Evolutionary conservation across 495 filamentous ascomycete genomes (phyloP).

Genomic region (Lasiosphaeria ovina): DNA sequence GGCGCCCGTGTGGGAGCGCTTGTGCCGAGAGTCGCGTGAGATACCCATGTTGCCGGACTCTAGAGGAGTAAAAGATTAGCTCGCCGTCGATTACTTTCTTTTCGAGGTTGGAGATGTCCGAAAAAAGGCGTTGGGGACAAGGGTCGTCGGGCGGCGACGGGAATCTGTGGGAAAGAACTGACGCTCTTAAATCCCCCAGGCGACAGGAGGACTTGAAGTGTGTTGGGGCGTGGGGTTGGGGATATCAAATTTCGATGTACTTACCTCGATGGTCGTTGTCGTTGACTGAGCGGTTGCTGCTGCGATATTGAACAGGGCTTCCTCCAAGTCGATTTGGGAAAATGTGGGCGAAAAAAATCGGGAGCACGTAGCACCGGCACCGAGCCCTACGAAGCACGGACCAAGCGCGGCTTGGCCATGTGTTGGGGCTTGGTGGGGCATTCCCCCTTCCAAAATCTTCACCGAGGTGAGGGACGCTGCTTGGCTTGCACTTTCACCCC

Average conservation of each 20-base stretch:
- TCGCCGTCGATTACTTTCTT: conserved; percentile 8
- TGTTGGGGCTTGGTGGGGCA: not conserved
- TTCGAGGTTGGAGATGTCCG: not conserved
- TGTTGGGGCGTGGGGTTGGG: conserved; percentile 5
- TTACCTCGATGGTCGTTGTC: conserved; percentile 22
- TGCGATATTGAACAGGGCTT: conserved; percentile 6
- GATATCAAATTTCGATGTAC: conserved; percentile 2
- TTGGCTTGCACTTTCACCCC: not conserved
- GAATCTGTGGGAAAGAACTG: not conserved
- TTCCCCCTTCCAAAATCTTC: not conserved
- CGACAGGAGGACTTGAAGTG: conserved; percentile 10
- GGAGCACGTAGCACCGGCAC: conserved; percentile 24
- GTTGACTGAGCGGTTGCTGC: conserved; percentile 17
- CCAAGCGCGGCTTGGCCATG: not conserved
- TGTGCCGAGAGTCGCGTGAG: conserved; percentile 98
- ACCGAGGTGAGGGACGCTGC: not conserved
- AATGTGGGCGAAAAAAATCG: conserved; percentile 38
- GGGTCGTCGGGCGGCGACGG: not conserved
- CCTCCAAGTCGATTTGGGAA: conserved; percentile 26
- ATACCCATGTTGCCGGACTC: conserved; percentile 83
- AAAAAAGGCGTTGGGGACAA: not conserved
- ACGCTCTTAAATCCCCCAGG: not conserved
- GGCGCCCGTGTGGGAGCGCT: conserved; percentile 95
- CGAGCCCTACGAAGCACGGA: conserved; percentile 16
- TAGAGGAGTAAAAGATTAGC: conserved; percentile 21